Base-by-base conservation (phyloP, 2,329 filamentous ascomycete species). In the Sclerotinia subarctica region DNA sequence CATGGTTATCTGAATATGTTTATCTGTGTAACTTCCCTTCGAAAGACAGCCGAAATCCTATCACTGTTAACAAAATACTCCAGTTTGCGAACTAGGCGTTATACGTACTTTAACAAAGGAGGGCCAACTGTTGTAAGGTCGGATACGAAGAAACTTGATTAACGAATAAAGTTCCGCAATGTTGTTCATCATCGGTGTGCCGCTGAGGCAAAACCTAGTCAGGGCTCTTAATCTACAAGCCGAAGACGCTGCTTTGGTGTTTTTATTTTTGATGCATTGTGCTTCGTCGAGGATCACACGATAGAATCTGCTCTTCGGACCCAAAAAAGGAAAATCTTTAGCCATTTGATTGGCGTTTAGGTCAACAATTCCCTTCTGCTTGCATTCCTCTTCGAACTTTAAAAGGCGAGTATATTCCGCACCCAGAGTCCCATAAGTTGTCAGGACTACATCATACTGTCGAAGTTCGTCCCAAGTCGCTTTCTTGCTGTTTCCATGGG, bases 111-210 rank as follows among this genome's bases (percentile, higher is more conserved):
- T 71, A 53, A 83, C 84, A 77, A 96, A 96, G 29, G 81, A 80
- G 0, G 85, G 80, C 80, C 85, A 85, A 19, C 85, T 81, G 73
- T 85, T 86, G 77, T 95, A 96, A 2, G 92, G 93, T 69, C 84
- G 84, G 75, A 96, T 94, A 2, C 84, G 83, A 21, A 96, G 82
- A 74, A 96, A 97, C 2, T 86, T 85, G 56, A 97, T 82, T 26
- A 96, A 80, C 0, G 92, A 91, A 74, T 86, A 93, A 3, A 96
- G 82, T 74, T 97, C 94, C 32, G 86, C 82, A 3, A 94, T 87
- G 17, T 84, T 87, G 73, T 97, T 97, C 90, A 95, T 95, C 90
- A 94, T 93, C 0, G 92, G 92, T 0, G 92, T 95, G 35, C 92
- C 92, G 3, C 89, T 92, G 77, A 94, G 85, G 75, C 90, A 93